These are phyloP conservation scores for Psidium friedrichsthalianum DNA, from an alignment of 345 rosid genomes.

Conservation along the genomic window DNA sequence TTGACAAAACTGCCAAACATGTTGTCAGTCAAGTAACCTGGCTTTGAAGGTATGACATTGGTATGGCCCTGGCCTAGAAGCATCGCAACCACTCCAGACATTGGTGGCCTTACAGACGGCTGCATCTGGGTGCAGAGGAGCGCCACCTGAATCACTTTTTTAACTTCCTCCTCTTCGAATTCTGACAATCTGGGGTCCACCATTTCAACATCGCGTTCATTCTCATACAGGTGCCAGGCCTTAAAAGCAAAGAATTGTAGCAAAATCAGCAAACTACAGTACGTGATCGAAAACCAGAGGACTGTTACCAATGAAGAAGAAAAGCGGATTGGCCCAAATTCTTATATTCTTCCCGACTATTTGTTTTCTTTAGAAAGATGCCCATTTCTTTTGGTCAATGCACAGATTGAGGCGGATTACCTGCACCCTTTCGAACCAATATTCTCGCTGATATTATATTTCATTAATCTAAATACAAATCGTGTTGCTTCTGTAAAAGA, in stretches of 20 bases:
- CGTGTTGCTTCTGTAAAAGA: no score
- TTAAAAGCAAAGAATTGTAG: neutral
- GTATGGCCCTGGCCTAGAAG: constrained; percentile 57
- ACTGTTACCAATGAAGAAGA: neutral
- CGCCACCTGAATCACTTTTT: constrained; percentile 34
- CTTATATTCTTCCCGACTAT: no score
- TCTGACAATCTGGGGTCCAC: constrained; percentile 22
- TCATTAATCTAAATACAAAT: no score
- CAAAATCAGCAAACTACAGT: neutral
- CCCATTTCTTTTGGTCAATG: no score
- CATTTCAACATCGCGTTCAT: constrained; percentile 20
- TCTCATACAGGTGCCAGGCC: constrained; percentile 52
- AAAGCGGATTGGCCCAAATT: no score
- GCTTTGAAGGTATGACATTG: constrained; percentile 25
- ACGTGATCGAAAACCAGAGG: neutral
- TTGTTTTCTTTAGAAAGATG: no score
- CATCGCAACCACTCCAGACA: constrained; percentile 62
- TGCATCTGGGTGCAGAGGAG: constrained; percentile 54
- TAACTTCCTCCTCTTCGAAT: constrained; percentile 30
- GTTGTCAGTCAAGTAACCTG: constrained; percentile 35
- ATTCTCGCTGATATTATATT: no score
- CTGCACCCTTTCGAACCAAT: no score
- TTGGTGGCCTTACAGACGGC: constrained; percentile 38
- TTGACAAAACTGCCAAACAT: neutral
- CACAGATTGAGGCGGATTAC: no score